A percentile compares a stretch with the other conserved stretches of the same genome.
These are phyloP conservation scores for Cystobasidium pallidum DNA, from an alignment of 1,284 basidiomycete species.

Conservation along the genomic window DNA sequence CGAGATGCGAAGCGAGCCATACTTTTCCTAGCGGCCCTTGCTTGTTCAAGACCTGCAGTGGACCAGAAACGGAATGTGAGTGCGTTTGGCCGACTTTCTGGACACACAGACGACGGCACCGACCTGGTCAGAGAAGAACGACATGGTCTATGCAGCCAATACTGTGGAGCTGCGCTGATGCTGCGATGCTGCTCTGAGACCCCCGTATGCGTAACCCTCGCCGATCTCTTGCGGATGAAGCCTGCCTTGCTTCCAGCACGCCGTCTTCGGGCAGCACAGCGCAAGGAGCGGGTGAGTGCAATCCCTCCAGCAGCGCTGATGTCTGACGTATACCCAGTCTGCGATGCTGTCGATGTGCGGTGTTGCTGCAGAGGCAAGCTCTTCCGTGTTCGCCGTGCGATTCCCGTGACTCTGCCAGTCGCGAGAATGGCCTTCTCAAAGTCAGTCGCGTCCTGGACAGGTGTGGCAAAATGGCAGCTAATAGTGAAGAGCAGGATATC, in stretches of 20 bases:
- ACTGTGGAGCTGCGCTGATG: not conserved
- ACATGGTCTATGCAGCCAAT: constrained; percentile 1
- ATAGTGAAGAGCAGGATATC: too few species aligned
- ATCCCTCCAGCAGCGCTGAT: not conserved
- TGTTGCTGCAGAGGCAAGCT: constrained; percentile 10
- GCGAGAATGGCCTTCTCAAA: not conserved
- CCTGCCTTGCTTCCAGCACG: not conserved
- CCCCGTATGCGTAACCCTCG: too few species aligned
- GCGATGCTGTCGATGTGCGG: too few species aligned
- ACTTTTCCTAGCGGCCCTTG: constrained; percentile 92
- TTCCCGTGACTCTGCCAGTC: not conserved
- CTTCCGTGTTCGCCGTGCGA: too few species aligned
- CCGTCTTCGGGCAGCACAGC: not conserved
- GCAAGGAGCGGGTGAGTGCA: not conserved
- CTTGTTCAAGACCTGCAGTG: constrained; percentile 58
- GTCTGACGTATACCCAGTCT: too few species aligned
- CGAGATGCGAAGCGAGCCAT: constrained; percentile 99
- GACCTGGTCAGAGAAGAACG: constrained; percentile 34
- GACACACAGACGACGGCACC: not conserved
- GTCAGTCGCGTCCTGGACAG: constrained; percentile 5
- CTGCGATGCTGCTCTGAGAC: too few species aligned
- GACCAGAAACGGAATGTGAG: constrained; percentile 9
- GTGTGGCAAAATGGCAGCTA: not conserved
- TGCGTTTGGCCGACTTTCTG: not conserved
- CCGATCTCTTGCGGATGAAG: too few species aligned